Evolutionary conservation across 176 grass and related monocot genomes (phyloP), one percentile per base, ranked within the genome.

Genomic region (Elymus sibiricus): DNA sequence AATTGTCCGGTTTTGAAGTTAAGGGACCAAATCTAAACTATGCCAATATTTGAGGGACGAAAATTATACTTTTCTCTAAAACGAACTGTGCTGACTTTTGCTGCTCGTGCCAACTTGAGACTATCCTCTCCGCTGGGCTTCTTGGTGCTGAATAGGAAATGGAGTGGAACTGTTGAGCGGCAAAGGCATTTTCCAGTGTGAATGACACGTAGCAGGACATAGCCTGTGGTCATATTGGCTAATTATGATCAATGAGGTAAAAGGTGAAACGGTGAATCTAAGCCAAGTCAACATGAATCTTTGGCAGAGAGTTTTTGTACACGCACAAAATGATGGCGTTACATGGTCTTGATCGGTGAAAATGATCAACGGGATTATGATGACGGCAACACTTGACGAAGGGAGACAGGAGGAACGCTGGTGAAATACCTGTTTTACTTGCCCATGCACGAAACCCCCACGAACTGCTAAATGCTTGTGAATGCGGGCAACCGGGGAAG

Each of bases 11-110:
- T 42, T 42, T 42, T 42, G 0, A 42, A 42, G 10, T 42, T 42
- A 2, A 42, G 11, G 40, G 40, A 42, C 10, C 40, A 42, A 42
- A 42, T 11, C 40, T 42, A 11, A 2, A 42, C 40, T 42, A 42
- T 2, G 2, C 40, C 10, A 42, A 42, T 32, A 42, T 9, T 42
- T 42, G 10, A 42, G 40, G 40, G 10, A 42, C 0, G 40, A 2
- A 42, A 42, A 42, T 9, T 42, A 11, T 42, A 10, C 40, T 42
- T 42, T 42, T 10, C 40, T 11, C 9, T 42, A 32, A 90, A 90
- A 90, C 70, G 78, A 86, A 77, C 79, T 90, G 24, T 32, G 15
- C 63, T 82, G 83, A 86, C 88, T 38, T 86, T 78, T 81, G 83
- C 61, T n/a, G 28, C 24, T 64, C 13, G 55, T 77, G 61, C 9